These are phyloP conservation scores for Pisolithus thermaeus DNA, from an alignment of 1,284 basidiomycete genomes.

Conservation along the genomic window DNA sequence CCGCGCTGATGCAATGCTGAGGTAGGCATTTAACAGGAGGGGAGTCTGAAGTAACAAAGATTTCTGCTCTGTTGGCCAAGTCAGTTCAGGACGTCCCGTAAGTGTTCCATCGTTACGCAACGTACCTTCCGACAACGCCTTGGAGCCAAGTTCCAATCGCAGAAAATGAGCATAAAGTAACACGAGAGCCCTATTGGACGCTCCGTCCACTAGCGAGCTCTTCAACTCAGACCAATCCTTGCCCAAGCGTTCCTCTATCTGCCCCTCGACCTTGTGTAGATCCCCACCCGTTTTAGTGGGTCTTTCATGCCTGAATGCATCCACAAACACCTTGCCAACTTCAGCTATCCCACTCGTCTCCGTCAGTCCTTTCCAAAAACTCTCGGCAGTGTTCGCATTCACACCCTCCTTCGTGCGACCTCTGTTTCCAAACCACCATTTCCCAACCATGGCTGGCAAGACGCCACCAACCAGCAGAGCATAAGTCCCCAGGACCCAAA, in stretches of 20 bases:
- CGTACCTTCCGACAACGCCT: constrained; percentile 60
- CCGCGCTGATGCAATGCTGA: constrained; percentile 81
- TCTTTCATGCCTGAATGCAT: constrained; percentile 66
- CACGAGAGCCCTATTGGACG: constrained; percentile 49
- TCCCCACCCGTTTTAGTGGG: constrained; percentile 33
- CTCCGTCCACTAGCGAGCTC: constrained; percentile 32
- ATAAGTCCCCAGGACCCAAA: constrained; percentile 87
- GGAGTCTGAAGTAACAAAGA: constrained; percentile 67
- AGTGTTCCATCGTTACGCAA: background rate
- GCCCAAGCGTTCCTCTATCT: constrained; percentile 45
- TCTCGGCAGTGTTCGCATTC: constrained; percentile 76
- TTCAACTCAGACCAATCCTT: constrained; percentile 48
- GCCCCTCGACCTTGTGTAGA: constrained; percentile 53
- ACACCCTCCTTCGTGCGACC: constrained; percentile 92
- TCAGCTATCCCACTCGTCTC: constrained; percentile 79
- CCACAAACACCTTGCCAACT: constrained; percentile 70
- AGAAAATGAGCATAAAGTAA: constrained; percentile 87
- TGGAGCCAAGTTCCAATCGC: constrained; percentile 58
- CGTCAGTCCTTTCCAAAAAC: constrained; percentile 83
- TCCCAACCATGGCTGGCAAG: constrained; percentile 72
- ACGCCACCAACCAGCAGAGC: constrained; percentile 83
- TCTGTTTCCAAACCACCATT: constrained; percentile 97
- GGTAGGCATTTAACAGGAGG: constrained; percentile 73
- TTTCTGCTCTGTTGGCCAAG: background rate
- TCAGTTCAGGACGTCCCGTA: background rate